Percentiles rank a stretch among this genome's conserved stretches.
Evolutionary conservation across 345 rosid genomes (phyloP).

Genomic region (Odontarrhena argentea): DNA sequence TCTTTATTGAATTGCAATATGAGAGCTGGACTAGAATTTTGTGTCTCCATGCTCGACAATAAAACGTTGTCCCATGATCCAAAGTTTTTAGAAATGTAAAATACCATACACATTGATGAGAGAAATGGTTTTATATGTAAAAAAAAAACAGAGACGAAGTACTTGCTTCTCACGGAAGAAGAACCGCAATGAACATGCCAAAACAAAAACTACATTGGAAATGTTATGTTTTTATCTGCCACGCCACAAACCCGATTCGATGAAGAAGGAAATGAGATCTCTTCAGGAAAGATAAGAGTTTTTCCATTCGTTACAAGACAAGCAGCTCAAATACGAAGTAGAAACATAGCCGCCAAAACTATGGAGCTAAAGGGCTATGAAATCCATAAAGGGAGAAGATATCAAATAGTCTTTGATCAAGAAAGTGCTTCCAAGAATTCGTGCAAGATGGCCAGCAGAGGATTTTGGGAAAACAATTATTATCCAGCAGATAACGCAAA

Average conservation of each 20-base stretch:
- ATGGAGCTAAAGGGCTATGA: conserved; percentile 10
- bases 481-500: conserved; percentile 1
- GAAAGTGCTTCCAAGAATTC: not conserved
- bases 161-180: not conserved
- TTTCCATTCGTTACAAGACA: conserved; percentile 12
- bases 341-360: not conserved
- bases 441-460: conserved; percentile 7
- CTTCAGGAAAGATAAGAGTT: not conserved
- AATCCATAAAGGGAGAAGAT: not conserved
- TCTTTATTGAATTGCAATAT: not conserved
- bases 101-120: not conserved
- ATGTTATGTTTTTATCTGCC: conserved; percentile 1
- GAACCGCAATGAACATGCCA: not conserved
- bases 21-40: conserved; percentile 2
- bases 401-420: not conserved
- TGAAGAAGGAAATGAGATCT: not conserved
- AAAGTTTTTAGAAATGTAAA: not conserved
- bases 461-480: not conserved
- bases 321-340: not conserved
- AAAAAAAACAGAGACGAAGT: too few relatives aligned
- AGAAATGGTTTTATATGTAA: too few relatives aligned
- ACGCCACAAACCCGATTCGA: conserved; percentile 2
- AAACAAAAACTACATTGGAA: conserved; percentile 1
- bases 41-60: not conserved
- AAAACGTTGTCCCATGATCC: not conserved